Evolutionary conservation across 1,284 basidiomycete species (phyloP).

Genomic region (Naganishia albida): DNA sequence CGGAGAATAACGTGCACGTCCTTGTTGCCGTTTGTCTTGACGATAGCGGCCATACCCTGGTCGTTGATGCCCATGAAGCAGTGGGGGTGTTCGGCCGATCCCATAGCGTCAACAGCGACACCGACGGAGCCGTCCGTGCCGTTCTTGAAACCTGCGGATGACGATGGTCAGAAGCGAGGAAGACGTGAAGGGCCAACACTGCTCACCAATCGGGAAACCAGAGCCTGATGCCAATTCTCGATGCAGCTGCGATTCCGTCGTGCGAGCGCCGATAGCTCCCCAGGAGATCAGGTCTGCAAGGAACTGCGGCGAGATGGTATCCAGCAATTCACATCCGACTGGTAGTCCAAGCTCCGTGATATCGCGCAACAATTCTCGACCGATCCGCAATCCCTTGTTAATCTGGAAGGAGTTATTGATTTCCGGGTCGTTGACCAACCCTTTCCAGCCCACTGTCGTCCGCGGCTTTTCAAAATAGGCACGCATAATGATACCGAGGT

Average conservation of each 20-base stretch:
- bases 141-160: conserved; percentile 75
- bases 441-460: conserved; percentile 90
- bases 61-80: conserved; percentile 98
- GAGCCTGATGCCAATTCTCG: conserved; percentile 88
- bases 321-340: conserved; percentile 81
- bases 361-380: conserved; percentile 82
- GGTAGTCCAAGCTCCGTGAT: conserved; percentile 82
- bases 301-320: conserved; percentile 58
- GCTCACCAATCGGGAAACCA: conserved; percentile 73
- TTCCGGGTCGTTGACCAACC: conserved; percentile 73
- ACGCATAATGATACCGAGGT: conserved; percentile 91
- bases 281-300: conserved; percentile 75
- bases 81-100: conserved; percentile 85
- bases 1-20: conserved; percentile 93
- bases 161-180: conserved; percentile 62
- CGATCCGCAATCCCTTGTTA: conserved; percentile 92
- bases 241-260: conserved; percentile 91
- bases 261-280: conserved; percentile 97
- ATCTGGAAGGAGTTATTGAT: conserved; percentile 60
- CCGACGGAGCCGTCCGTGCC: conserved; percentile 66
- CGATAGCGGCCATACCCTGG: conserved; percentile 85
- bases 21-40: conserved; percentile 87
- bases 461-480: conserved; percentile 76
- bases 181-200: too few species aligned
- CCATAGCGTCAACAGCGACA: conserved; percentile 93